These are phyloP conservation scores for Thelonectria rubi DNA, from an alignment of 2,329 filamentous ascomycete genomes.

Conservation along the genomic window DNA sequence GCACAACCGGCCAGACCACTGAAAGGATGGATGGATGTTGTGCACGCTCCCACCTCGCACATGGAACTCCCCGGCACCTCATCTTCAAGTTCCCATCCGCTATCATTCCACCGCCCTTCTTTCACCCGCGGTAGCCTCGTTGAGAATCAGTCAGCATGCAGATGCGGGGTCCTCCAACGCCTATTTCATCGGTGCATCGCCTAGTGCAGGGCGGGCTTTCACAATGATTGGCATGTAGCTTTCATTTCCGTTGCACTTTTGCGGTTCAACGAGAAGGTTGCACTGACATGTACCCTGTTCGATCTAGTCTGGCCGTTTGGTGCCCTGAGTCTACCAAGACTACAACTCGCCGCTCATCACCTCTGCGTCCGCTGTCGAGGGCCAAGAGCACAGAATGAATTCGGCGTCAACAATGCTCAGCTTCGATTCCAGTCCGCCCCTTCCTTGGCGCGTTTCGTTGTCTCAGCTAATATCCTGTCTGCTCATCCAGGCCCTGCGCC, in stretches of 20 bases:
- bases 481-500: no score
- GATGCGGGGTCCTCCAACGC: not conserved
- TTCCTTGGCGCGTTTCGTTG: not conserved
- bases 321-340: not conserved
- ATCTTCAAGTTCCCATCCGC: not conserved
- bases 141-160: not conserved
- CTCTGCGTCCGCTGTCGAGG: no score
- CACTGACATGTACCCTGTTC: constrained; percentile 12
- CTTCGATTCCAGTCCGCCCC: no score
- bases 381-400: no score
- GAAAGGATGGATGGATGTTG: not conserved
- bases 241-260: constrained; percentile 2
- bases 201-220: not conserved
- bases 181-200: not conserved
- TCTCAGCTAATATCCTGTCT: not conserved
- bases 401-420: no score
- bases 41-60: not conserved
- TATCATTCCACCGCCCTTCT: not conserved
- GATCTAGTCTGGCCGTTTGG: not conserved
- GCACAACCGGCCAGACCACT: not conserved
- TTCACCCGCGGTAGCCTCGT: not conserved
- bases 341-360: not conserved
- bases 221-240: constrained; percentile 9
- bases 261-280: constrained; percentile 14
- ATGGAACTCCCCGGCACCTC: not conserved